Base-by-base conservation (phyloP, 495 filamentous ascomycete genomes). In the Poronia punctata region DNA sequence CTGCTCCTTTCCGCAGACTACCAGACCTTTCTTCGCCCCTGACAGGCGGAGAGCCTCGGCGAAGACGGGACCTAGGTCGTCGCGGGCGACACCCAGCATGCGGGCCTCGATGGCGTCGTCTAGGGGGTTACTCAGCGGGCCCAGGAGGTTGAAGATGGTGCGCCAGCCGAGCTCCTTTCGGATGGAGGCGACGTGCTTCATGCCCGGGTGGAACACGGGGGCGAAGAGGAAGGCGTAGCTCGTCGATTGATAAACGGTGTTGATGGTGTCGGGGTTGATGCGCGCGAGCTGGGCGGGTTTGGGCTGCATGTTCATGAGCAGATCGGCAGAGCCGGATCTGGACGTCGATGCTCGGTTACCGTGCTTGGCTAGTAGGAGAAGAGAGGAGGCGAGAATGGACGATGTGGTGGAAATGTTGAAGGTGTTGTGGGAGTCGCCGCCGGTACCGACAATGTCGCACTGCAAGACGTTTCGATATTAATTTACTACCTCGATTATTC, bases 371-470 rank as follows among this genome's bases (percentile, higher is more conserved):
- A 94, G 71, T 30, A 92, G 67, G 12, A 96, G 74, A 9, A 87
- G 64, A 11, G 84, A 78, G 4, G 88, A 90, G 41, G 84, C 88
- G 30, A 99, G 71, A 53, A 99, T 94, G 4, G 88, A 94, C 3
- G 93, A 76, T 5, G 90, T 94, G 3, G 92, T 97, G 49, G 81
- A 87, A 59, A 99, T 86, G 60, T 99, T 99, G 78, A 95, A 97
- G 14, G 93, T 99, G 59, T 88, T 84, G 69, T 96, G 88, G 22
- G 83, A 82, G 66, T 97, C 92, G 56, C 93, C 93, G 35, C 93
- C 93, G 10, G 93, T 99, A 53, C 93, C 93, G 31, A 97, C 93
- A 53, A 99, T 95, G 60, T 99, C 93, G 62, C 88, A 90, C 82
- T 89, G 46, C 35, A 28, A 11, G 29, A 20, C 36, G n/a, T 43